These are phyloP conservation scores for Nemania sp. DNA, from an alignment of 2,329 filamentous ascomycete genomes.

Conservation along the genomic window DNA sequence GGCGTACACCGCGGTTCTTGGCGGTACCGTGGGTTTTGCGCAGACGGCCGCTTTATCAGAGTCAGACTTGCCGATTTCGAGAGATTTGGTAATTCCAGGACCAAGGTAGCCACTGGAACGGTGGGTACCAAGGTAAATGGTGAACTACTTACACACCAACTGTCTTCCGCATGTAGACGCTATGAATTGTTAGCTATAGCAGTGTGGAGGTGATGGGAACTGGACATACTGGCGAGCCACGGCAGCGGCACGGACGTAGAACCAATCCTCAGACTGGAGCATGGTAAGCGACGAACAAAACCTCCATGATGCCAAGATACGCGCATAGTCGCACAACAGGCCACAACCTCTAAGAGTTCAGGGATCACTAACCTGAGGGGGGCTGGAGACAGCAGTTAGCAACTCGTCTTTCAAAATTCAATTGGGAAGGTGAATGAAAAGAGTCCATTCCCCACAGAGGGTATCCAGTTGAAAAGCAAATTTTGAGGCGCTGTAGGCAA, in stretches of 20 bases:
- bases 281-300: slow-evolving; percentile 2
- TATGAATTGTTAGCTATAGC: slow-evolving; percentile 54
- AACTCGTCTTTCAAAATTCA: background rate
- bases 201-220: background rate
- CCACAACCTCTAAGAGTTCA: too few relatives aligned
- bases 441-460: background rate
- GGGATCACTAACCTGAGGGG: slow-evolving; percentile 23
- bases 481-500: too few relatives aligned
- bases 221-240: slow-evolving; percentile 59
- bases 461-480: too few relatives aligned
- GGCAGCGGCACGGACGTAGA: slow-evolving; percentile 85
- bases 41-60: slow-evolving; percentile 67
- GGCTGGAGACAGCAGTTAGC: slow-evolving; percentile 15
- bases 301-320: background rate
- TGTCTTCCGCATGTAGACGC: slow-evolving; percentile 99
- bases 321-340: too few relatives aligned
- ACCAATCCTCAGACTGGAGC: slow-evolving; percentile 95
- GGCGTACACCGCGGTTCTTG: slow-evolving; percentile 95
- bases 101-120: slow-evolving; percentile 62
- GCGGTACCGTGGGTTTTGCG: slow-evolving; percentile 93
- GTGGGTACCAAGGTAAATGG: background rate
- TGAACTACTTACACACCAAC: slow-evolving; percentile 69
- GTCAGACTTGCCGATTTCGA: slow-evolving; percentile 66
- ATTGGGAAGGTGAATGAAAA: too few relatives aligned
- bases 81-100: background rate